Evolutionary conservation across 2,329 filamentous ascomycete genomes (phyloP), one percentile per base, ranked within the genome.

Genomic region (Boeremia exigua): DNA sequence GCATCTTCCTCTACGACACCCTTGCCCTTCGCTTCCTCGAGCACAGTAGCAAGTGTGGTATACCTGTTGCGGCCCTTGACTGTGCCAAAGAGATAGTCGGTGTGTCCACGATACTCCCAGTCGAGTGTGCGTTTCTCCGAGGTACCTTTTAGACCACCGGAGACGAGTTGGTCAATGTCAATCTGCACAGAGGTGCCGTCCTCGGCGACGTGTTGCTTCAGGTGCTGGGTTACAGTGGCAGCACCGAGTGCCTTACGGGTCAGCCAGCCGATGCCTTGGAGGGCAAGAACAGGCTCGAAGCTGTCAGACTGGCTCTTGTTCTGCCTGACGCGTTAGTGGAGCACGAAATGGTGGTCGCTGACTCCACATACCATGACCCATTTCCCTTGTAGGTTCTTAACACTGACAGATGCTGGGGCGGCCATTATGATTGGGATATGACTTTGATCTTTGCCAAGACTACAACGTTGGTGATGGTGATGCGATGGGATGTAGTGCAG

Each of bases 41-140:
- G 14, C 14, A 73, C 25, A 12, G 64, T 59, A 10, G 60, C 51
- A 9, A 77, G 61, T 32, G 77, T 73, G n/a, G 54, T 66, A 71
- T 82, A 86, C 40, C 79, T 76, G 38, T 82, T 85, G 57, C 81
- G 81, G 54, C 89, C 90, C 47, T 80, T 79, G 59, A 95, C 83
- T 51, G 77, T 79, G 55, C 92, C 92, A 73, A 96, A 96, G 63
- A 96, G 84, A 81, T 87, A 88, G 80, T 96, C 92, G 23, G 78
- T 79, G 79, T 93, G 90, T 60, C 85, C 83, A 65, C 88, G 87
- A 50, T 77, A 81, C 23, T 76, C 72, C 78, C 82, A 86, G 70
- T 88, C 82, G 2, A 88, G 74, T 1, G 70, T 76, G 43, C 88
- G 83, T 7, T 76, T 68, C 71, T 90, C 88, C 15, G 77, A 77